Evolutionary conservation across 2,329 filamentous ascomycete species (phyloP), one percentile per base, ranked within the genome.

Genomic region (Paracamarosporium sp.): DNA sequence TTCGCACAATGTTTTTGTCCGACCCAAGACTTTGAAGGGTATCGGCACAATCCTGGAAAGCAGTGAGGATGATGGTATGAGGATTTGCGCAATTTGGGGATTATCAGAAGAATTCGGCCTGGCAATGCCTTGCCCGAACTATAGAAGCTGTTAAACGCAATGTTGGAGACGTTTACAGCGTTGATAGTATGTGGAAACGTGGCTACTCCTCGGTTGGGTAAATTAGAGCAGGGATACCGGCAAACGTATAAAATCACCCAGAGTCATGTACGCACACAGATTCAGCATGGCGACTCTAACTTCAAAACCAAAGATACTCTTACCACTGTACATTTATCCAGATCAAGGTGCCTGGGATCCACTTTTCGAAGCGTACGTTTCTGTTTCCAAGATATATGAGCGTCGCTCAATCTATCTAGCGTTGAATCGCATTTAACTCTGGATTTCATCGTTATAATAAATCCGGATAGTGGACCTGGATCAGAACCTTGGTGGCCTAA

Each of bases 301-400:
- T 7, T 44, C 54, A 13, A 53, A 55, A 45, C 77, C 75, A 1
- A 63, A 52, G 43, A 73, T 83, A 4, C 69, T 84, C 38, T 73
- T 84, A 36, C 82, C 82, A 46, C 75, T 84, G 33, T 84, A 84
- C 65, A 75, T 84, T 30, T 83, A 83, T 66, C 82, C 82, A 30
- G 61, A 69, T 41, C 72, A 74, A 6, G 78, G 76, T 12, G 79
- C 81, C 17, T 84, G 82, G 82, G 69, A 79, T 60, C 79, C 80
- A n/a, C 69, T 83, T 36, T 77, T 80, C 64, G 63, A 74, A 63
- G 78, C 77, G 82, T 83, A 62, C 30, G 55, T 22, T 36, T 11
- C 17, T 24, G 20, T 8, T 17, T 12, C 40, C 20, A 25, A 15
- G 22, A 20, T 15, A 4, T 27, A 8, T 11, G 4, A 4, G 1